Base-by-base conservation (phyloP, 257 asterid species). In the Verbena officinalis region DNA sequence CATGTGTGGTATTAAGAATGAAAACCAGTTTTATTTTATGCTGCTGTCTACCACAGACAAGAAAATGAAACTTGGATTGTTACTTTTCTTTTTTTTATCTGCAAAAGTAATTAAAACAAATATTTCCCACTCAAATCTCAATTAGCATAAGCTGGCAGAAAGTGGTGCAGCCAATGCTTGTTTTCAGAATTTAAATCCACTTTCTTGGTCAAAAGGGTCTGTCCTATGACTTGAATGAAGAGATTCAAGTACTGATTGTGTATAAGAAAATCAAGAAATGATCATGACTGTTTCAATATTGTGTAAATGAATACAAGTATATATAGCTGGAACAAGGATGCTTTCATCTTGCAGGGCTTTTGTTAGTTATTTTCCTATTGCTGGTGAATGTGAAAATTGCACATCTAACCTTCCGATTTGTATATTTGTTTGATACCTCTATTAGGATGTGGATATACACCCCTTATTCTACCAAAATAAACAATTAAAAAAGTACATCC, bases 271-370 rank as follows among this genome's bases (percentile, higher is more conserved):
- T 9, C 16, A 14, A 10, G 52, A 16, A 42, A 53, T 33, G 46
- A 15, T 36, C 31, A 24, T 43, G 57, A 17, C 14, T 60, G 38
- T 55, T 61, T 61, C 55, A 13, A 44, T 5, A 7, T 27, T 31
- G 16, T 69, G 34, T 30, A 33, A 2, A 27, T 27, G 5, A 27
- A 27, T 27, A 2, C 4, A 5, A 27, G 33, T 27, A 27, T 27
- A 27, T 27, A 27, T 27, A 2, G 5, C 33, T 27, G 33, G 33
- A 27, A 59, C n/a, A 46, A 21, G 9, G 33, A 16, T 17, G 45
- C 40, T 43, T 40, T 59, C 40, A 63, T n/a, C 59, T 52, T 54
- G 46, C 12, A 10, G 58, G n/a, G n/a, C n/a, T n/a, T n/a, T n/a
- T n/a, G n/a, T n/a, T n/a, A n/a, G n/a, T n/a, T n/a, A n/a, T n/a